These are phyloP conservation scores for Termitomyces sp. DNA, from an alignment of 768 basidiomycete genomes.

Conservation along the genomic window DNA sequence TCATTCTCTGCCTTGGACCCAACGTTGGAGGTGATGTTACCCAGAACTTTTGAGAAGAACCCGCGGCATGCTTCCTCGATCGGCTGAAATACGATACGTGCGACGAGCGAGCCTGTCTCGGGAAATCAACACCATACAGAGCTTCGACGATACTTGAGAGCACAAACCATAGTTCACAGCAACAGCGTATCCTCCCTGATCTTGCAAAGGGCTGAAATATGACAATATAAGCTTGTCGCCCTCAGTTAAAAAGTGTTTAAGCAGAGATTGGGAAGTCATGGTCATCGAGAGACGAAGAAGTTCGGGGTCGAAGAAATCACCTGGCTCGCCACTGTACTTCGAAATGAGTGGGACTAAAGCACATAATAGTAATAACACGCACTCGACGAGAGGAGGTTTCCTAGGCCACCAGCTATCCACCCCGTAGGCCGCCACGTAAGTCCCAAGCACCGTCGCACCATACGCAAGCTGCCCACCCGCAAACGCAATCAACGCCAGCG, in stretches of 20 bases:
- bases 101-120: slow-evolving; percentile 78
- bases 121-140: not conserved
- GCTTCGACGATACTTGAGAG: not conserved
- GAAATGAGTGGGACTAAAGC: not conserved
- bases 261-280: slow-evolving; percentile 83
- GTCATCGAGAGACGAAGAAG: slow-evolving; percentile 66
- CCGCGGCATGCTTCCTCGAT: slow-evolving; percentile 90
- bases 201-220: slow-evolving; percentile 74
- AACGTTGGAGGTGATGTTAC: slow-evolving; percentile 12
- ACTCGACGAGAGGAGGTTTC: slow-evolving; percentile 15
- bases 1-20: slow-evolving; percentile 10
- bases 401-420: slow-evolving; percentile 29
- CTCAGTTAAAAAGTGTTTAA: slow-evolving; percentile 95
- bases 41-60: slow-evolving; percentile 74
- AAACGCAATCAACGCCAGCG: slow-evolving; percentile 74
- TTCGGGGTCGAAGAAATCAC: slow-evolving; percentile 28
- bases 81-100: slow-evolving; percentile 91
- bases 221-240: slow-evolving; percentile 91
- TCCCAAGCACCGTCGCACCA: slow-evolving; percentile 49
- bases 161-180: slow-evolving; percentile 88
- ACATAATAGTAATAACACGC: not conserved
- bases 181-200: slow-evolving; percentile 94
- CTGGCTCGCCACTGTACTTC: slow-evolving; percentile 8
- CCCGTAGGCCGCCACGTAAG: slow-evolving; percentile 50
- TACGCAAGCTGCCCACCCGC: slow-evolving; percentile 83